Evolutionary conservation across 176 grass and related monocot genomes (phyloP), one percentile per base, ranked within the genome.

Genomic region (Cymbopogon citratus): DNA sequence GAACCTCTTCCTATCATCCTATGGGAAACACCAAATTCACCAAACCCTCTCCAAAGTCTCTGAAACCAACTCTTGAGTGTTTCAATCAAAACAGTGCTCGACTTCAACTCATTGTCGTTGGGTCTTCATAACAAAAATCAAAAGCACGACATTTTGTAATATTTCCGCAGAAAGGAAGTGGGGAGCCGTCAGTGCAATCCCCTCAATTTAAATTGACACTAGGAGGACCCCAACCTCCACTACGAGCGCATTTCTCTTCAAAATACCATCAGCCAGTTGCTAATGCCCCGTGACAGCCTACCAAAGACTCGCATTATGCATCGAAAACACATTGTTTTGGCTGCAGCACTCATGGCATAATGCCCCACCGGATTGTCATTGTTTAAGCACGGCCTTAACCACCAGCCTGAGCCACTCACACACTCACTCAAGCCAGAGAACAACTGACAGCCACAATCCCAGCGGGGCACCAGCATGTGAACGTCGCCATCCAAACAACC

Each of bases 401-500:
- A 85, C 82, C 41, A 85, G 65, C 34, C 31, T 27, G 16, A n/a
- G n/a, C n/a, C n/a, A 67, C 31, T 27, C 11, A 67, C 40, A 64
- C 9, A 84, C 73, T 78, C 9, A 77, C 72, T 72, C 56, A 45
- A 16, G 66, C 43, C 73, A 77, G 82, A 80, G 34, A 73, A 85
- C 71, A 63, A 77, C 64, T 27, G 75, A 64, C 56, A 59, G 15
- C 59, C 66, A 3, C 71, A 52, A 71, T 33, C 67, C 56, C 83
- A 89, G 87, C 87, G 81, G 83, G 41, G 34, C 56, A 57, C 10
- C 78, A 89, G 83, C 83, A 73, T 73, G 73, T 73, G 74, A n/a
- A 82, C 63, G 87, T 89, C 78, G 39, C 87, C 9, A 73, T 89
- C 87, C 64, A 71, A 85, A 85, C 78, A 82, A 39, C 83, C 66